A percentile compares a stretch with the other conserved stretches of the same genome.
These are phyloP conservation scores for Cantharellus cinnabarinus DNA, from an alignment of 768 basidiomycete species.

Conservation along the genomic window DNA sequence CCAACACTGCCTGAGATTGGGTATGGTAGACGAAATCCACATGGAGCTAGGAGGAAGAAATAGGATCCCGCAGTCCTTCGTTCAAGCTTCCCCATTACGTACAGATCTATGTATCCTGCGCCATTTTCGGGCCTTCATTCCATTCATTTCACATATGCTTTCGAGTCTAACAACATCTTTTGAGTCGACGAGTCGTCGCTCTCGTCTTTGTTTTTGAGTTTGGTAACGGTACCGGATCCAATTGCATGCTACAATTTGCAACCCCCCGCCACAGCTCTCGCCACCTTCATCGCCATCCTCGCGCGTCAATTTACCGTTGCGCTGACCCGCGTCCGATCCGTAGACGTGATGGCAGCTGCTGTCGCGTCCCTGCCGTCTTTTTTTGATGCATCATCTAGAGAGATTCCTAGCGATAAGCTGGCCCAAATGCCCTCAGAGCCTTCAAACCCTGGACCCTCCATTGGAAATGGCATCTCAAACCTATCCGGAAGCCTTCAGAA, in stretches of 20 bases:
- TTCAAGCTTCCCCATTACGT: neutral
- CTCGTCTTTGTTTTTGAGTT: too few relatives aligned
- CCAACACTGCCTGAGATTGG: constrained; percentile 65
- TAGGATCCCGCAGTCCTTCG: neutral
- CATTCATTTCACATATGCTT: neutral
- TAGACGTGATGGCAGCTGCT: neutral
- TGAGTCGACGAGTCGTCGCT: too few relatives aligned
- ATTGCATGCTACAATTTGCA: too few relatives aligned
- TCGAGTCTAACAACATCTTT: neutral
- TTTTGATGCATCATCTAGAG: neutral
- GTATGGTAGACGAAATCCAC: constrained; percentile 75
- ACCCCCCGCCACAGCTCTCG: too few relatives aligned
- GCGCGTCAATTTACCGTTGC: neutral
- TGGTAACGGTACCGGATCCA: too few relatives aligned
- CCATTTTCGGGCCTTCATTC: neutral
- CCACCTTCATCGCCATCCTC: neutral
- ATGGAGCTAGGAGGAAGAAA: constrained; percentile 42
- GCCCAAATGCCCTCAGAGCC: too few relatives aligned
- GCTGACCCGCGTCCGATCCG: neutral
- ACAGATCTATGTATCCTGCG: neutral
- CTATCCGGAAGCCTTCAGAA: too few relatives aligned
- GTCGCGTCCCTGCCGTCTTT: neutral
- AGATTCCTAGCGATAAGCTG: too few relatives aligned
- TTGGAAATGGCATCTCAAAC: too few relatives aligned
- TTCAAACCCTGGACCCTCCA: too few relatives aligned